Evolutionary conservation across 1,284 basidiomycete genomes (phyloP), one percentile per base, ranked within the genome.

Genomic region (Trametes polyzona): DNA sequence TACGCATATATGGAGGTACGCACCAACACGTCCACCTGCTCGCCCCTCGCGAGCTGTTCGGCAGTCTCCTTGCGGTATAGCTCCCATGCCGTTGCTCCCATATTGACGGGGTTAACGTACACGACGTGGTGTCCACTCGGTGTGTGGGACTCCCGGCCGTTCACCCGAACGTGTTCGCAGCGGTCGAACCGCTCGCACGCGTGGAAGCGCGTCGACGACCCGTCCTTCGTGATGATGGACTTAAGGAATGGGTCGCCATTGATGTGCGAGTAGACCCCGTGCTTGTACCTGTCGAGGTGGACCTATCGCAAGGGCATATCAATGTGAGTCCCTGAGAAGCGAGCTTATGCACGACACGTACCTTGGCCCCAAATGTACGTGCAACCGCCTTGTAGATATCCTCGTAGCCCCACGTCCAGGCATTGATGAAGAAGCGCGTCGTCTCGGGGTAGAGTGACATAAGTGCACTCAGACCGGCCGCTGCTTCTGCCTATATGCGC

Each of bases 381-480:
- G 88, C 81, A 2, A 96, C 76, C 0, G 81, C 88, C 67, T 93
- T 92, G 27, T 95, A 76, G 16, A 94, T 76, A 42, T 94, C 90
- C 71, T 95, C 93, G 69, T 93, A 94, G 0, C 96, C 95, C 87
- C 91, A 95, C 0, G 95, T 97, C 95, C 96, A 98, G 0, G 83
- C 72, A 65, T 98, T 95, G 60, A 98, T 80, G 74, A 93, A 98
- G 74, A 98, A 96, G 46, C 83, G 78, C 0, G 87, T 88, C 5
- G 79, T 76, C 0, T 75, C 58, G 0, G 93, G 90, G 61, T 87
- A 92, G 9, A 84, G 66, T 5, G 76, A 75, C 73, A 96, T 88
- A 1, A 95, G 77, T 9, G 83, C 72, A 19, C 94, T 71, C 3
- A 96, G 74, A 4, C 87, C 90, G 26, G 75, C 65, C 0, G 87